Evolutionary conservation across 306 rosid species (phyloP).

Genomic region (Citrullus colocynthis): DNA sequence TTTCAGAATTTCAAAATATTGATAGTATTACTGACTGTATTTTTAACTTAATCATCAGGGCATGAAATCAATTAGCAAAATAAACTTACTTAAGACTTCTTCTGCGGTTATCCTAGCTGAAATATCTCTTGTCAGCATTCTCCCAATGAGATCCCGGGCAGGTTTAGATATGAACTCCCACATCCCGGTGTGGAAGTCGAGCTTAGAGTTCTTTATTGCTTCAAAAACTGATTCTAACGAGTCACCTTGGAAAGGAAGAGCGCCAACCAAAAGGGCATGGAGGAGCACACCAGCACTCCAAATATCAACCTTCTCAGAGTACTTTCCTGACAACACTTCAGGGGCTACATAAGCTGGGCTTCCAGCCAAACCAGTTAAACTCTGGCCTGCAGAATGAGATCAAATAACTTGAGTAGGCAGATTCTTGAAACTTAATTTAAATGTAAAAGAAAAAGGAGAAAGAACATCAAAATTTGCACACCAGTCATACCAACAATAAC

Average conservation of each 20-base stretch:
- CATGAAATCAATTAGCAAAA: neutral
- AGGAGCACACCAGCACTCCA: conserved; percentile 99
- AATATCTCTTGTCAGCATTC: conserved; percentile 90
- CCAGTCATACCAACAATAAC: neutral
- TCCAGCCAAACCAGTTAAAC: conserved; percentile 90
- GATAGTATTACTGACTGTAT: neutral
- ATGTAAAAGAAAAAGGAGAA: neutral
- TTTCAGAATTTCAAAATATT: neutral
- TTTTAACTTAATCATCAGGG: neutral
- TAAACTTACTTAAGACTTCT: conserved; percentile 82
- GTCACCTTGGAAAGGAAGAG: conserved; percentile 84
- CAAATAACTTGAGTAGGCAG: neutral
- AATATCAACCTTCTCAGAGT: conserved; percentile 84
- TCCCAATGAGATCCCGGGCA: conserved; percentile 80
- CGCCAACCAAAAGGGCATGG: conserved; percentile 73
- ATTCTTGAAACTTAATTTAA: neutral
- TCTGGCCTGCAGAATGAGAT: conserved; percentile 53
- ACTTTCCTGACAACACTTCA: conserved; percentile 69
- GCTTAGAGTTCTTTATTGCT: conserved; percentile 61
- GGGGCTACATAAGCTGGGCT: conserved; percentile 99
- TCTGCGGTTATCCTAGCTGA: conserved; percentile 83
- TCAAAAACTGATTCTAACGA: conserved; percentile 83
- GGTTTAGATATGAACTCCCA: conserved; percentile 86
- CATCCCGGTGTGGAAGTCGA: conserved; percentile 64
- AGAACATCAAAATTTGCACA: neutral